These are phyloP conservation scores for Aspergillus versicolor DNA, from an alignment of 2,329 filamentous ascomycete genomes.

Conservation along the genomic window DNA sequence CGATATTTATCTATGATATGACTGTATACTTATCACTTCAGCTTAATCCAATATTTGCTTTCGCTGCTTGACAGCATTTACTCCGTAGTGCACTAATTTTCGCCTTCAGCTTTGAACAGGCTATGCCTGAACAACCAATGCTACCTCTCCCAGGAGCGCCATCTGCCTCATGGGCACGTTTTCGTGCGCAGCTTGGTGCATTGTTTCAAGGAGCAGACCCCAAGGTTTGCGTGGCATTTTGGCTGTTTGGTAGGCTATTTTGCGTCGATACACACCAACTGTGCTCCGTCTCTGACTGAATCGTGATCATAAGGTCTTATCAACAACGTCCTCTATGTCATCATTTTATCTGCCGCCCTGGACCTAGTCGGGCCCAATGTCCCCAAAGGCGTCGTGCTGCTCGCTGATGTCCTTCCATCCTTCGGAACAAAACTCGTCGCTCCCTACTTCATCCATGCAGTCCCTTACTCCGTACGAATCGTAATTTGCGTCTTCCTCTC, in stretches of 20 bases:
- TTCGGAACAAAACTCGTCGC: constrained; percentile 85
- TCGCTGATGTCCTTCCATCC: constrained; percentile 87
- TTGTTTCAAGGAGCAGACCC: constrained; percentile 68
- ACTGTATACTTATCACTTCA: neutral
- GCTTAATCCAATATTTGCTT: neutral
- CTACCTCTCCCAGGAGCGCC: constrained; percentile 59
- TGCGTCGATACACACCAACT: neutral
- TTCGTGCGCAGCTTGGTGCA: constrained; percentile 63
- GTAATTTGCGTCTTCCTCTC: constrained; percentile 73
- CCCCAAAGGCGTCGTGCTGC: constrained; percentile 88
- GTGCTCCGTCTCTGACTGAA: neutral
- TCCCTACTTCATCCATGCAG: constrained; percentile 87
- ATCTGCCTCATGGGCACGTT: constrained; percentile 70
- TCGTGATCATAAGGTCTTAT: constrained; percentile 65
- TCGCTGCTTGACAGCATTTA: neutral
- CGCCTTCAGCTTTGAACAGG: neutral
- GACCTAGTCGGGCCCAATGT: constrained; percentile 85
- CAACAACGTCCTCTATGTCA: constrained; percentile 97
- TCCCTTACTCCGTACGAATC: constrained; percentile 77
- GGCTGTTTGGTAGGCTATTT: constrained; percentile 74
- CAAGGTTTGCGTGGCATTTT: constrained; percentile 77
- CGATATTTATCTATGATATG: constrained; percentile 1
- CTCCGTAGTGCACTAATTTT: constrained; percentile 6
- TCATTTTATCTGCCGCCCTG: constrained; percentile 91
- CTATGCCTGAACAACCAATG: constrained; percentile 32